Base-by-base conservation (phyloP, 2,329 filamentous ascomycete species). In the Fusarium bulbicola region DNA sequence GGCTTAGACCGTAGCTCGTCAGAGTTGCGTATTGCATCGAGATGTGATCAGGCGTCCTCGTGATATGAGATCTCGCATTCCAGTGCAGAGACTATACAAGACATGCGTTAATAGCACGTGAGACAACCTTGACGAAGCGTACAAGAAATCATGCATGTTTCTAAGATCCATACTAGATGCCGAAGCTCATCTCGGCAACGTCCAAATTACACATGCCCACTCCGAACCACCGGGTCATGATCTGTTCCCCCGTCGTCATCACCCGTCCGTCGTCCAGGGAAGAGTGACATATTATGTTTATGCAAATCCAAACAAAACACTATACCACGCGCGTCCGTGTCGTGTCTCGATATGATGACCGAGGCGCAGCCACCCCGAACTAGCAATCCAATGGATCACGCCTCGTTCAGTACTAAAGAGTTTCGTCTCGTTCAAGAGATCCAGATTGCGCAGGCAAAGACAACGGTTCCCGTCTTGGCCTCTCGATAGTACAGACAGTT, bases 171-270 rank as follows among this genome's bases (percentile, higher is more conserved):
- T 49, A 52, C 52, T 63, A 50, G 59, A 61, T 68, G 58, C 62
- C 54, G 58, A 62, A 50, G 36, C 58, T 72, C 76, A 77, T 77
- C 73, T 77, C 75, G 69, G 71, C 43, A 73, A 66, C 40, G 36
- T 37, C 63, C 59, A 63, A 74, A 53, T 61, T 62, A n/a, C 56
- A 50, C 42, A 66, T 72, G 65, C 50, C 52, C 49, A 66, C 61
- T 65, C 67, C 66, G 53, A 73, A 61, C 64, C 62, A 62, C 68
- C 39, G 65, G 74, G 39, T 63, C 68, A 65, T 60, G 49, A 62
- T 58, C 53, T 63, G 24, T 50, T 65, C 46, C 28, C 34, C 63
- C 61, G 60, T 74, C 63, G 69, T 73, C 68, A 68, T 73, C 56
- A 70, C 58, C 60, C 54, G 63, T 1, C 63, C 47, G 68, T 76